phyloP scores from a whole-genome alignment of 768 basidiomycete species.

The Russula dissimulans region DNA sequence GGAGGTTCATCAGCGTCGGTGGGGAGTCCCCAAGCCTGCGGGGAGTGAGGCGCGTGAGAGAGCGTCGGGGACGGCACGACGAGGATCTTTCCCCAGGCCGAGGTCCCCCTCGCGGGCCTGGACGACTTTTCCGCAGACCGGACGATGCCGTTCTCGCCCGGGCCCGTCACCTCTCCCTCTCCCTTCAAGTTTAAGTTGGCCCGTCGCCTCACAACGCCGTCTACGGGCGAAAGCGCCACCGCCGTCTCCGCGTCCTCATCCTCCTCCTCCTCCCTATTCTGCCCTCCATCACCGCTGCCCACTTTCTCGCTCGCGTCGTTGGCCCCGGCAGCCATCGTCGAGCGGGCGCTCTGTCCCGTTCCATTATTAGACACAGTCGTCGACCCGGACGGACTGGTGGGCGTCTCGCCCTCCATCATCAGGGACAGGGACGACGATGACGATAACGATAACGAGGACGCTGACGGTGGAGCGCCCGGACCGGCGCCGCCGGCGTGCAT shows the following conservation, averaged over 20 bases:
- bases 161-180: not conserved
- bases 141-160: not conserved
- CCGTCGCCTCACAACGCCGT: not conserved
- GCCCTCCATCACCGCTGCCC: too few species aligned
- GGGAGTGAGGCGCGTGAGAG: not conserved
- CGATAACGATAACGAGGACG: not conserved
- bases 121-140: not conserved
- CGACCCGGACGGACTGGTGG: not conserved
- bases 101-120: not conserved
- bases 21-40: not conserved
- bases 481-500: not conserved
- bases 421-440: too few species aligned
- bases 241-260: not conserved
- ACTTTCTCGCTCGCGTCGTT: not conserved
- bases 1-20: not conserved
- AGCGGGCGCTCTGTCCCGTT: not conserved
- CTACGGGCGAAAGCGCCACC: not conserved
- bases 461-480: not conserved
- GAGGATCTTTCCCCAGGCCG: constrained; percentile 8
- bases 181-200: not conserved
- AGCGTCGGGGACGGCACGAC: constrained; percentile 2
- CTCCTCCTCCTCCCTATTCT: not conserved
- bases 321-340: not conserved
- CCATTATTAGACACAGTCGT: not conserved
- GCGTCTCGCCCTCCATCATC: not conserved